These are phyloP conservation scores for Phytophthora pistaciae DNA, from an alignment of 352 stramenopile species.

Conservation along the genomic window DNA sequence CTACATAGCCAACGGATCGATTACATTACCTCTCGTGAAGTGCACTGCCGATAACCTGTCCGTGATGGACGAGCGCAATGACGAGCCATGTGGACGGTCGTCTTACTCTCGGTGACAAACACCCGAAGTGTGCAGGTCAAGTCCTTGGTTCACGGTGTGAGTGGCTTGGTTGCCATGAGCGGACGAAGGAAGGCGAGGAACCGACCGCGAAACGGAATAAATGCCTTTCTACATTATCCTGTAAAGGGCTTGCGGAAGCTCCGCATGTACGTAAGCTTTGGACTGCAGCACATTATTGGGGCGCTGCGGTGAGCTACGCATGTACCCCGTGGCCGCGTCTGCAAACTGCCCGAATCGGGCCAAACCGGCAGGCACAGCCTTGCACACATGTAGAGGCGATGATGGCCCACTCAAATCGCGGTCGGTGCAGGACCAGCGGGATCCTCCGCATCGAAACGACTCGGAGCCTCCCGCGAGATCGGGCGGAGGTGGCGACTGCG, in stretches of 20 bases:
- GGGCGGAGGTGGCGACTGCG: slow-evolving; percentile 15
- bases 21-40: not conserved
- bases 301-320: not conserved
- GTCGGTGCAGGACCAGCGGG: slow-evolving; percentile 12
- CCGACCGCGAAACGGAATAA: too few relatives aligned
- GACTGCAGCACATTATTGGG: too few relatives aligned
- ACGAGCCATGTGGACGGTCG: not conserved
- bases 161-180: too few relatives aligned
- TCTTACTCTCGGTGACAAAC: not conserved
- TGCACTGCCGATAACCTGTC: not conserved
- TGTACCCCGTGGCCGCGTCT: not conserved
- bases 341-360: too few relatives aligned
- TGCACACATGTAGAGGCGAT: slow-evolving; percentile 24
- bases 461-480: slow-evolving; percentile 3
- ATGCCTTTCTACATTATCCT: too few relatives aligned
- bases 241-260: too few relatives aligned
- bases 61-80: not conserved
- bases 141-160: too few relatives aligned
- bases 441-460: slow-evolving; percentile 34
- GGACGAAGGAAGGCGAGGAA: too few relatives aligned
- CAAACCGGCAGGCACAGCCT: not conserved
- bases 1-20: not conserved
- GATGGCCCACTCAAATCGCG: not conserved
- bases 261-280: too few relatives aligned
- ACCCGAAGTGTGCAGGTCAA: not conserved